These are phyloP conservation scores for Diversispora epigaea DNA, from an alignment of 192 early-diverging fungal genomes.

Conservation along the genomic window DNA sequence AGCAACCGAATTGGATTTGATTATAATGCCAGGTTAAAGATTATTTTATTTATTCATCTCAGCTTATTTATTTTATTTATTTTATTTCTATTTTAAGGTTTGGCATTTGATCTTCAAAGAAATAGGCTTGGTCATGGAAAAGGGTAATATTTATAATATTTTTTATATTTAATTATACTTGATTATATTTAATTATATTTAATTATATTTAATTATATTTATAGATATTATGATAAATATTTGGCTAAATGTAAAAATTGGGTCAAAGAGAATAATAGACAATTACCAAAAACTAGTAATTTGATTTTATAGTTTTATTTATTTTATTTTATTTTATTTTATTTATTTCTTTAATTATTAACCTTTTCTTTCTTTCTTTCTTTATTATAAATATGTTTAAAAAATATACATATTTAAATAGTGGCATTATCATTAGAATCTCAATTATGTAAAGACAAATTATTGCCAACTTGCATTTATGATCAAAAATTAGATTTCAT, in stretches of 20 bases:
- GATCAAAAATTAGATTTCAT: conserved; percentile 27
- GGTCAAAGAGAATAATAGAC: not conserved
- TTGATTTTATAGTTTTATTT: not conserved
- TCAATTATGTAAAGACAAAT: conserved; percentile 23
- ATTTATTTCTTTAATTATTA: not conserved
- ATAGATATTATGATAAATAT: conserved; percentile 29
- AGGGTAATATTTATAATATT: conserved; percentile 7
- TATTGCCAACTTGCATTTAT: not conserved
- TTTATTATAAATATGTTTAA: not conserved
- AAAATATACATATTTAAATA: not conserved
- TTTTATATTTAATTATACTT: not conserved
- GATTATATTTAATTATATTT: not conserved
- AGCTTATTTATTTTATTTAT: not conserved
- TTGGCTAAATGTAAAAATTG: conserved; percentile 13
- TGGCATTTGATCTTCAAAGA: conserved; percentile 24
- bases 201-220: not conserved
- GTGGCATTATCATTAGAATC: conserved; percentile 23
- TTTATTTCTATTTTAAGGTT: not conserved
- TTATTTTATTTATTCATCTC: not conserved
- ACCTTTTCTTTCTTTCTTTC: not conserved
- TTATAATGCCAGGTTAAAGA: conserved; percentile 31
- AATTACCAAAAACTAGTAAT: conserved; percentile 23
- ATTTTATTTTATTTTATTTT: not conserved
- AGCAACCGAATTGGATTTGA: conserved; percentile 30
- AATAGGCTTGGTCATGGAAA: conserved; percentile 32